Conservation (phyloP, 2,329 filamentous ascomycete species). For the Neonectria magnoliae region DNA sequence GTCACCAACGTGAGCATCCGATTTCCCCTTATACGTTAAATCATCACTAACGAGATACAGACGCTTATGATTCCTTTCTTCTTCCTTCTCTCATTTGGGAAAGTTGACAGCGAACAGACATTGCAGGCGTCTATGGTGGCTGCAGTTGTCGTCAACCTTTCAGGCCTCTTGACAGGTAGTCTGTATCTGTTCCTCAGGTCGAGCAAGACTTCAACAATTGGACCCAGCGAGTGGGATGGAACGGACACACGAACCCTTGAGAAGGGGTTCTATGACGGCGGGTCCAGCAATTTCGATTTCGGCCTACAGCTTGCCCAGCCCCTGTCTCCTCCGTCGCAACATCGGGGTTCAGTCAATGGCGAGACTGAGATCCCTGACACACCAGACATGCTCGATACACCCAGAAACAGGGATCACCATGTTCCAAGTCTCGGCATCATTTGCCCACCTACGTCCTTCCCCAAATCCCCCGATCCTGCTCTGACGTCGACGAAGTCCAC, state of each 20-base stretch:
- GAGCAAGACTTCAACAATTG: slow-evolving; percentile 67
- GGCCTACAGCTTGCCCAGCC: slow-evolving; percentile 25
- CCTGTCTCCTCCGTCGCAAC: slow-evolving; percentile 10
- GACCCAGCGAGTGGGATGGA: slow-evolving; percentile 54
- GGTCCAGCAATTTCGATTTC: slow-evolving; percentile 27
- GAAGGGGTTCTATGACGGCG: slow-evolving; percentile 28
- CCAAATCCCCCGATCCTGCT: slow-evolving; percentile 28
- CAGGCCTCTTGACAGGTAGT: slow-evolving; percentile 71
- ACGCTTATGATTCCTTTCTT: slow-evolving; percentile 72
- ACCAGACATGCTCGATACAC: slow-evolving; percentile 5
- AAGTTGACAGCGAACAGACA: slow-evolving; percentile 51
- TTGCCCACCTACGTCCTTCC: slow-evolving; percentile 30
- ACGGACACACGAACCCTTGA: slow-evolving; percentile 26
- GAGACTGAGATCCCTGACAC: slow-evolving; percentile 5
- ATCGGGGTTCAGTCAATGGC: slow-evolving; percentile 9
- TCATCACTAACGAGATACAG: slow-evolving; percentile 53
- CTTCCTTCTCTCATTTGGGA: slow-evolving; percentile 61
- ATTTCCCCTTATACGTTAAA: neutral
- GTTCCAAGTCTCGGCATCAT: slow-evolving; percentile 34
- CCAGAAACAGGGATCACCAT: slow-evolving; percentile 10
- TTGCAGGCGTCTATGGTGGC: slow-evolving; percentile 69
- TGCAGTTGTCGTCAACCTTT: slow-evolving; percentile 72
- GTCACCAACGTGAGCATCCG: slow-evolving; percentile 63
- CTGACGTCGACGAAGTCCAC: slow-evolving; percentile 32
- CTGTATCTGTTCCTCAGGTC: slow-evolving; percentile 75